Evolutionary conservation across 108 stramenopile genomes (phyloP), one percentile per base, ranked within the genome.

Genomic region (Skeletonema menzelii): DNA sequence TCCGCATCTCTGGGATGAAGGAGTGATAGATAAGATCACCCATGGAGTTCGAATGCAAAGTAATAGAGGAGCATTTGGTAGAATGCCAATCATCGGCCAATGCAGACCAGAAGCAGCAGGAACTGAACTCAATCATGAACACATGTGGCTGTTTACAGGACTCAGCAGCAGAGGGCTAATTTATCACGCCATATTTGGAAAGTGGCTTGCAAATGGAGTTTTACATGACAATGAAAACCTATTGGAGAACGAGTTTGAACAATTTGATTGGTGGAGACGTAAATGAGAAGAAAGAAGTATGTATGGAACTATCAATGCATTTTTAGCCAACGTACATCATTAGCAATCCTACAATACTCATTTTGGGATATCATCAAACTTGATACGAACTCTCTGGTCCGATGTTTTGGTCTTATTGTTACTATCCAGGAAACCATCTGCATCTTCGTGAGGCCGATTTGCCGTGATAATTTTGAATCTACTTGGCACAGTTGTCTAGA

Each of bases 121-220:
- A 53, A 24, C 49, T 53, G 62, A 70, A 17, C 24, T 53, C 11
- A 19, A 30, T 11, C 75, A 90, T 59, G 40, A 59, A 4, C 84
- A 92, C 53, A 57, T 64, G 26, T 95, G 90, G 90, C 74, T 95
- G 4, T 93, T 88, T 46, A 87, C 94, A 5, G 94, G 94, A 5
- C 61, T 95, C 24, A 91, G 90, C 59, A 88, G 89, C 63, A 72
- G 94, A 55, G 94, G 94, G 2, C 65, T 95, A 14, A 81, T 95
- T 1, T 91, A 95, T 69, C 94, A 95, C 69, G 90, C 84, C 19
- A 13, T 95, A 8, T 93, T 86, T 79, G 91, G 87, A 3, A 65
- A 80, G n/a, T 73, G 82, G 55, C 63, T 95, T 27, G 75, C 85
- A 5, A 60, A 80, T 30, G 82, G 70, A 24, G 79, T 93, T 47